Percentiles rank a stretch among this genome's conserved stretches.
Evolutionary conservation across 129 eudicot species (phyloP).

Genomic region (Tagetes erecta): DNA sequence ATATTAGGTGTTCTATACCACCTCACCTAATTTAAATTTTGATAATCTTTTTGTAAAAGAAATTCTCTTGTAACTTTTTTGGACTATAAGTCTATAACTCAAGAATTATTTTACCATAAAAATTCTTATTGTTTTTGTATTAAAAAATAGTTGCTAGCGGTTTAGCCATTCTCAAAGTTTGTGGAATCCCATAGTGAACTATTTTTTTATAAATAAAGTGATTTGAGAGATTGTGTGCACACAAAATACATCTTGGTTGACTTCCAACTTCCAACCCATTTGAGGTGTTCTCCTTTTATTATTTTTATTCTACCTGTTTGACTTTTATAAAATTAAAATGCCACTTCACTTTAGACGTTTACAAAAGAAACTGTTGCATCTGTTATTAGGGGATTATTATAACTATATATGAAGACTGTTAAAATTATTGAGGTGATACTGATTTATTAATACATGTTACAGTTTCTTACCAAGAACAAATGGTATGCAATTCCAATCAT

Average conservation of each 20-base stretch:
- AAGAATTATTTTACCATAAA: background rate
- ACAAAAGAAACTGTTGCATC: background rate
- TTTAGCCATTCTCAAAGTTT: background rate
- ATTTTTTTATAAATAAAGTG: background rate
- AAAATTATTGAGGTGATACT: constrained; percentile 9
- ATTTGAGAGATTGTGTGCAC: background rate
- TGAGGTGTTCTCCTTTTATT: background rate
- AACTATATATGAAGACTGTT: background rate
- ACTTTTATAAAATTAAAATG: background rate
- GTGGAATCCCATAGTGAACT: background rate
- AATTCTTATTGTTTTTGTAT: background rate
- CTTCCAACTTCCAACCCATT: background rate
- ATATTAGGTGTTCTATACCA: background rate
- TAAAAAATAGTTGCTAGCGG: background rate
- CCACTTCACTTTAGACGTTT: too few relatives aligned
- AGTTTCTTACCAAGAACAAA: constrained; percentile 67
- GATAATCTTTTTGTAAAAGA: background rate
- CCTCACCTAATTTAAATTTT: background rate
- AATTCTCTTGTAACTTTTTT: background rate
- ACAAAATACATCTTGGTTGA: background rate
- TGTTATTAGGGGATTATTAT: background rate
- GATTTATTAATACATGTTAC: constrained; percentile 32
- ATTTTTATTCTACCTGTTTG: background rate
- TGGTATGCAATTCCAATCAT: constrained; percentile 86
- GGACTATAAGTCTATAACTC: background rate